phyloP scores from a whole-genome alignment of 2,329 filamentous ascomycete species.

The Byssoonygena ceratinophila region DNA sequence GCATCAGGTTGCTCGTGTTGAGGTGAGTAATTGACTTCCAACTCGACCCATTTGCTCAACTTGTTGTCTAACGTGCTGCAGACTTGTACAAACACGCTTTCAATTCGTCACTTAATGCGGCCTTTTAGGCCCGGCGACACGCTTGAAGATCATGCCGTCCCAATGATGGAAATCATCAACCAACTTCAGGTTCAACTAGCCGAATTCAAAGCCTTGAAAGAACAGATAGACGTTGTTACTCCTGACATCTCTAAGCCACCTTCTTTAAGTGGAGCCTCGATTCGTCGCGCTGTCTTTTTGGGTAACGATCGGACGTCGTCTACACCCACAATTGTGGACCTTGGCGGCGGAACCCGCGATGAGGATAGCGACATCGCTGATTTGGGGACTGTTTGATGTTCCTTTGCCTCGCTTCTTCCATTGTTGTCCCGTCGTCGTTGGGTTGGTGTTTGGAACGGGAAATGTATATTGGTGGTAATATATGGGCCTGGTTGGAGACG shows the following conservation, averaged over 20 bases:
- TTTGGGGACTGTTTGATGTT: neutral
- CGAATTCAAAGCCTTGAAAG: slow-evolving; percentile 34
- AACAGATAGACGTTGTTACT: slow-evolving; percentile 27
- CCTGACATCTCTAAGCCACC: slow-evolving; percentile 3
- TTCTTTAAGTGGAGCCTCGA: neutral
- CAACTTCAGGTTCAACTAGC: slow-evolving; percentile 34
- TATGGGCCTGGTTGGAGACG: neutral
- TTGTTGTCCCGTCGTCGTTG: neutral
- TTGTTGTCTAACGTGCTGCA: slow-evolving; percentile 29
- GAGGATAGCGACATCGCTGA: neutral
- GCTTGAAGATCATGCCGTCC: slow-evolving; percentile 62
- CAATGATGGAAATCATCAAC: slow-evolving; percentile 57
- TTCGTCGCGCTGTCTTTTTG: neutral
- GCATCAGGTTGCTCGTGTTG: slow-evolving; percentile 89
- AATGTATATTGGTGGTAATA: neutral
- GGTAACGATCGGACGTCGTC: neutral
- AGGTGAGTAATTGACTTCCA: slow-evolving; percentile 51
- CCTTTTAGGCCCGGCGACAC: slow-evolving; percentile 53
- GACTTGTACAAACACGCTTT: slow-evolving; percentile 71
- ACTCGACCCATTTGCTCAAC: neutral
- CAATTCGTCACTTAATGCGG: slow-evolving; percentile 65
- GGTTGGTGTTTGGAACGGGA: neutral
- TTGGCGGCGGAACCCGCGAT: neutral
- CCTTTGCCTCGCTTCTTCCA: neutral
- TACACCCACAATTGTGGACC: slow-evolving; percentile 1